Evolutionary conservation across 177 flowering plant genomes (phyloP), one percentile per base, ranked within the genome.

Genomic region (Vitis hybrid): DNA sequence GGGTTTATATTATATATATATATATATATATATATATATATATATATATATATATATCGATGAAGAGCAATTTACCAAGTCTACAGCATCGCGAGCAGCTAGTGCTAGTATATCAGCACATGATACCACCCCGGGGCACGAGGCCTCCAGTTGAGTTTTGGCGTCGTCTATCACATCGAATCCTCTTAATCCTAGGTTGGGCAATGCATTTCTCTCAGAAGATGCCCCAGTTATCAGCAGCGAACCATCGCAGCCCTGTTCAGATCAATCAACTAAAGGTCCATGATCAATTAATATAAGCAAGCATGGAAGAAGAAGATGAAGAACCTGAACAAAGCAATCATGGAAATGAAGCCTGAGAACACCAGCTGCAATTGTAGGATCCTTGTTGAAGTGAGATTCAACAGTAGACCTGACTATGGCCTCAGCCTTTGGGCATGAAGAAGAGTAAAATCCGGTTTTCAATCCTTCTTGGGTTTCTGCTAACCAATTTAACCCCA

Each of bases 331-430:
- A 71, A 92, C 89, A 78, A 92, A 89, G 65, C 95, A 89, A 62
- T 90, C 92, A 75, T 90, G 97, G 76, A 92, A 92, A 76, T 86
- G 91, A 27, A 92, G 83, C 81, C 97, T 85, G 2, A 90, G 81
- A 70, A 91, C 65, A 62, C 79, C 94, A 75, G 97, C 81, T 16
- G 91, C 90, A 52, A 90, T 72, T 27, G 87, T 82, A 24, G 93
- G 85, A 74, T 91, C 89, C 12, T 66, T 68, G 11, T 78, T 77
- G 72, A 84, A 81, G 73, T 86, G 71, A 6, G 87, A 54, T 66
- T 82, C 79, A 51, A 89, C 88, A 2, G 88, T 83, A 13, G 89
- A 83, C 72, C 87, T 83, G 11, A 89, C 83, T 30, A 79, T 80
- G 69, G 85, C 68, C 78, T 86, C 93, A 40, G 82, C 90, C 63